Base-by-base conservation (phyloP, 805 yeast genomes). In the Candida ulmi region DNA sequence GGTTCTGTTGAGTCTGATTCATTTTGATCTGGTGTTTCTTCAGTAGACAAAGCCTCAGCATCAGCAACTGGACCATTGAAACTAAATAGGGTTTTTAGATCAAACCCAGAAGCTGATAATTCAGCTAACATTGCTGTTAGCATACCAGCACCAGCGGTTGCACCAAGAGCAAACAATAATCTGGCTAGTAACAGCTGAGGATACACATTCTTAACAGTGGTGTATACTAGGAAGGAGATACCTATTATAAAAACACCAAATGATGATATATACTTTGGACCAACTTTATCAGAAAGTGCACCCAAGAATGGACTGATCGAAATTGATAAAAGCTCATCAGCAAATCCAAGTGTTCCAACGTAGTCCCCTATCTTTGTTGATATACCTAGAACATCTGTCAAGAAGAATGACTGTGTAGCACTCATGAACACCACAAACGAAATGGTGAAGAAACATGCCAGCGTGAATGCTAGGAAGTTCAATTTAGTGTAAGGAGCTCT, bases 281-380 rank as follows among this genome's bases (percentile, higher is more conserved):
- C 88, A 36, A 80, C 58, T 47, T 72, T 70, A 51, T 83, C 90
- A 46, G 77, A 69, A 21, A 78, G 50, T 0, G 82, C 73, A 4
- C 90, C 91, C 45, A 80, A 60, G 17, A 80, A 57, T 0, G 90
- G 88, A 11, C 83, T 71, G 15, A 69, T 48, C 0, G 67, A 35
- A 37, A 82, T 71, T 5, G 77, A 66, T 0, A 76, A 59, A 9
- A 80, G 42, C 53, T 83, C 88, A 54, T 82, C 88, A 15, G 69
- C 71, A 31, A 78, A 71, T 1, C 77, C 76, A 24, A 75, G 51
- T 2, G 68, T 59, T 1, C 79, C 78, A 23, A 72, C 68, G 38
- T 67, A 68, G 29, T 66, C 62, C 11, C 79, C 79, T 41, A 62
- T 50, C 26, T 54, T 51, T 12, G 55, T 45, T 3, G 57, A 36